Percentiles rank a stretch among this genome's conserved stretches.
These are phyloP conservation scores for Nadsonia fulvescens DNA, from an alignment of 805 yeast genomes.

Conservation along the genomic window DNA sequence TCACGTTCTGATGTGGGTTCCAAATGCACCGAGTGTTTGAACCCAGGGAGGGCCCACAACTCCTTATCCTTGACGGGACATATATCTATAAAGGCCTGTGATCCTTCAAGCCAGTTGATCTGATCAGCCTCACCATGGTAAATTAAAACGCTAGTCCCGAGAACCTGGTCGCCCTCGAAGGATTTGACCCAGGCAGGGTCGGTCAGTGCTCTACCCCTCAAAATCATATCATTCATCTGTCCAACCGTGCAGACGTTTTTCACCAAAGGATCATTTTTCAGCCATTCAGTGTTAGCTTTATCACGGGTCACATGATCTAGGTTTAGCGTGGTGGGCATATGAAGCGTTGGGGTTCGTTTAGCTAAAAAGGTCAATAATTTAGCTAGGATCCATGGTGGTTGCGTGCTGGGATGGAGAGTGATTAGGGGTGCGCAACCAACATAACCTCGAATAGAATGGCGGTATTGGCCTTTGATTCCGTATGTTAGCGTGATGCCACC, in stretches of 20 bases:
- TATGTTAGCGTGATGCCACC: constrained; percentile 22
- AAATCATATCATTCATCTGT: constrained; percentile 18
- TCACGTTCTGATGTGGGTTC: constrained; percentile 1
- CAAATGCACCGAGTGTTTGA: constrained; percentile 5
- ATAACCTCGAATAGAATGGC: constrained; percentile 17
- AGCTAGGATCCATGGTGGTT: constrained; percentile 13
- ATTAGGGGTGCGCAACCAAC: constrained; percentile 19
- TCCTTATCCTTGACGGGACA: constrained; percentile 4
- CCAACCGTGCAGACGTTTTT: constrained; percentile 15
- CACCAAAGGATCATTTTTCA: constrained; percentile 14
- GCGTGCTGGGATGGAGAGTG: constrained; percentile 11
- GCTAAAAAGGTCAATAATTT: constrained; percentile 13
- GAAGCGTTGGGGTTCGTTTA: constrained; percentile 14
- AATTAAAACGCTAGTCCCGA: too few species aligned
- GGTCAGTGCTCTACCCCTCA: constrained; percentile 18
- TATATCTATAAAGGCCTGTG: constrained; percentile 1
- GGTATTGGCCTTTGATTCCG: constrained; percentile 18
- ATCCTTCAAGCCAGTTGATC: constrained; percentile 5
- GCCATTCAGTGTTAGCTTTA: constrained; percentile 9
- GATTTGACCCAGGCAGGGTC: constrained; percentile 12
- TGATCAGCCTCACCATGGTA: constrained; percentile 4
- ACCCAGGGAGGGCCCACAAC: constrained; percentile 1
- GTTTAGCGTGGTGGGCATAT: constrained; percentile 11
- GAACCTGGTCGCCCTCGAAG: constrained; percentile 2
- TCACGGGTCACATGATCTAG: constrained; percentile 16